Evolutionary conservation across 169 alveolate genomes (phyloP).

Genomic region (Plasmodium fragile): DNA sequence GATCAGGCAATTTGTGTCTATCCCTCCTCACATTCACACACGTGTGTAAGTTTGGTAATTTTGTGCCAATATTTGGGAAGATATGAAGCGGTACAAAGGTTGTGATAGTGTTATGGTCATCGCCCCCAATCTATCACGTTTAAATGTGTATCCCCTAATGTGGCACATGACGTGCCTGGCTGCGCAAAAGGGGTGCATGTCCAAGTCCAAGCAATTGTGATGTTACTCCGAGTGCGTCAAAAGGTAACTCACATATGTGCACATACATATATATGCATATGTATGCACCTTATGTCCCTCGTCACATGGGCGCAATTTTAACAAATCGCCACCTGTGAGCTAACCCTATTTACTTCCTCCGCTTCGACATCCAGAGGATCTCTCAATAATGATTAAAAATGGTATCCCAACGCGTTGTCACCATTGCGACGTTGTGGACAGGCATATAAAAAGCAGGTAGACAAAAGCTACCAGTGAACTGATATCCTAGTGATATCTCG

Average conservation of each 20-base stretch:
- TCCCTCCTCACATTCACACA: neutral
- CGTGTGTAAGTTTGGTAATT: neutral
- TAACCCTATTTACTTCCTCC: neutral
- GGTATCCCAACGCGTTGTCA: neutral
- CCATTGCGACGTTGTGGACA: neutral
- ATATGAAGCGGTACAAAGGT: neutral
- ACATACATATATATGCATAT: neutral
- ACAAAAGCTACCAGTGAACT: neutral
- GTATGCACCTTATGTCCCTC: neutral
- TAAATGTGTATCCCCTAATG: neutral
- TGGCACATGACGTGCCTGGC: neutral
- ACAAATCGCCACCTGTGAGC: neutral
- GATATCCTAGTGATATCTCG: neutral
- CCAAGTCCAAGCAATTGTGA: neutral
- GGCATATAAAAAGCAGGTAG: neutral
- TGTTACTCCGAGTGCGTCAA: neutral
- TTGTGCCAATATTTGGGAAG: neutral
- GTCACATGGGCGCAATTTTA: neutral
- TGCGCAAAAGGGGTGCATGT: neutral
- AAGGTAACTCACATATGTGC: neutral
- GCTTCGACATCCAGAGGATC: neutral
- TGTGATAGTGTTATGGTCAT: neutral
- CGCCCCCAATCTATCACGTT: neutral
- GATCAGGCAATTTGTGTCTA: neutral
- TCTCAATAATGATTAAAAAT: neutral